Base-by-base conservation (phyloP, 148 eudicot genomes). In the Agrostemma githago region DNA sequence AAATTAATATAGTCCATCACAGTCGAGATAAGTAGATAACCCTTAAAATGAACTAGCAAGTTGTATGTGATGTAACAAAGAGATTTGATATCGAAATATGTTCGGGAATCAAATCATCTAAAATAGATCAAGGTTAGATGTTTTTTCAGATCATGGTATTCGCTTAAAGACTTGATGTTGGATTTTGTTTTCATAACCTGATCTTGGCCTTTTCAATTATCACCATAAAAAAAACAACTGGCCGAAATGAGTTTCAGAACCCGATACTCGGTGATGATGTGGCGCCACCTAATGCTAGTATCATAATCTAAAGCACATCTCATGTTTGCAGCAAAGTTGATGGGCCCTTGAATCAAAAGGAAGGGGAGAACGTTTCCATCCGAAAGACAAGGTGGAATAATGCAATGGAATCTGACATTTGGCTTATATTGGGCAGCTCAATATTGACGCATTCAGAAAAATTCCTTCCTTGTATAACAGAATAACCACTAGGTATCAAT, bases 391-490 rank as follows among this genome's bases (percentile, higher is more conserved):
- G 17, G 6, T 15, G 16, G 21, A 68, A 59, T 21, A 58, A 42
- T 16, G 34, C 5, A 76, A 19, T 51, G 53, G 62, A 66, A 74
- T 74, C 53, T 60, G 17, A 68, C 62, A 34, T 63, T 77, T 40
- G 64, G 70, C 54, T 19, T 37, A 5, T 21, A 66, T 66, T 34
- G 4, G 20, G 41, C 54, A 76, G 37, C 21, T 44, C 41, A 21
- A 41, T 26, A 58, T 71, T n/a, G 66, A n/a, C 65, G 46, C 20
- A 3, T 20, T 68, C 44, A 64, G 71, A 71, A 64, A 34, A 37
- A 68, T 68, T 68, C 79, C 63, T 76, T 76, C 68, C 73, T 76
- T 69, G 19, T 43, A 66, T 19, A 39, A 41, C 54, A 44, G 37
- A 26, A 68, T n/a, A 69, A 11, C 65, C 53, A 59, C 46, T 19